Conservation (phyloP, 208 protist species). For the Porcisia hertigi region DNA sequence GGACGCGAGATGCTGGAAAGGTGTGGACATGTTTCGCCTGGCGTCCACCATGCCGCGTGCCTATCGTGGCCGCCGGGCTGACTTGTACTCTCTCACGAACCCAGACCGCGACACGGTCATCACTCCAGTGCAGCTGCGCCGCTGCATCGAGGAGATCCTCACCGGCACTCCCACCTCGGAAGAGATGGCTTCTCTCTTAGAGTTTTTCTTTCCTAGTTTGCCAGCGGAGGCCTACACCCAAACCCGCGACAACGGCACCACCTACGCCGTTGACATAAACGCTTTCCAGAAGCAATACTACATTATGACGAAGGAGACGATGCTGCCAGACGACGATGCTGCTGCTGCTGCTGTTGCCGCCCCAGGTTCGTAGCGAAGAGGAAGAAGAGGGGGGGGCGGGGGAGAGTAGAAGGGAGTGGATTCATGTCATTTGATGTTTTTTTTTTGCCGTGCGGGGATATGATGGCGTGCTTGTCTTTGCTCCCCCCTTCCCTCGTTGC, state of each 20-base stretch:
- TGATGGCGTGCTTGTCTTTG: not conserved
- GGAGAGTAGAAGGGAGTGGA: not conserved
- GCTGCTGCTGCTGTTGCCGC: not conserved
- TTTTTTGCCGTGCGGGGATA: not conserved
- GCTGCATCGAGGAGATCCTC: constrained; percentile 84
- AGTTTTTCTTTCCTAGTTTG: constrained; percentile 87
- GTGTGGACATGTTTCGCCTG: constrained; percentile 86
- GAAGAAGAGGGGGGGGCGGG: not conserved
- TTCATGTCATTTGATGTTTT: not conserved
- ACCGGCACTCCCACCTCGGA: constrained; percentile 48
- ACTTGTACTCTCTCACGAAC: constrained; percentile 79
- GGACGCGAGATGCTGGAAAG: constrained; percentile 74
- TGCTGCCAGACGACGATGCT: constrained; percentile 33
- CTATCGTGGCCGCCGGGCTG: constrained; percentile 57
- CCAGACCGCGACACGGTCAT: constrained; percentile 75
- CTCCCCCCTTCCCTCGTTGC: not conserved
- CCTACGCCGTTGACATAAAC: constrained; percentile 62
- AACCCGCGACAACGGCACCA: constrained; percentile 47
- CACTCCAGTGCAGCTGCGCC: constrained; percentile 85
- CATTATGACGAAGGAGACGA: constrained; percentile 59
- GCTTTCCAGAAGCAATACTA: constrained; percentile 80
- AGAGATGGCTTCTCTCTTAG: constrained; percentile 71
- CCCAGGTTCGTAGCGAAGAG: not conserved
- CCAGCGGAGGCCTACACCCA: constrained; percentile 60
- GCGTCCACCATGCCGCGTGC: constrained; percentile 86